These are phyloP conservation scores for Hordeum vulgare DNA, from an alignment of 176 grass and related monocot species.

Conservation along the genomic window DNA sequence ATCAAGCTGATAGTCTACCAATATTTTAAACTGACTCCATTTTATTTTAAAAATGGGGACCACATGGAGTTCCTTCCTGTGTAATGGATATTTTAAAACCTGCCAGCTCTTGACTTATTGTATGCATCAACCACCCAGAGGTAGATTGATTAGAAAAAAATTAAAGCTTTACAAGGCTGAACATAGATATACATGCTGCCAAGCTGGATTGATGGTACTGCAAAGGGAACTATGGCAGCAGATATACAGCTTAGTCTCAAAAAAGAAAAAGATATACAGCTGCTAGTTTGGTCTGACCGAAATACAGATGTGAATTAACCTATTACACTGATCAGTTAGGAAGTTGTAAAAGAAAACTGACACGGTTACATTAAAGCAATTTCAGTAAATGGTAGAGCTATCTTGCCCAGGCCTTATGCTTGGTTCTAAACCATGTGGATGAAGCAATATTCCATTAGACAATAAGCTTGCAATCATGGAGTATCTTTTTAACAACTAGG, in stretches of 20 bases:
- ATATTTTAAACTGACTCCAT: background rate
- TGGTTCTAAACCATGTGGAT: constrained; percentile 15
- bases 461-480: constrained; percentile 26
- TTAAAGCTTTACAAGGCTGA: constrained; percentile 14
- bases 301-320: background rate
- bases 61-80: background rate
- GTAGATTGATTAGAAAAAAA: background rate
- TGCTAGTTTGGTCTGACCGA: background rate
- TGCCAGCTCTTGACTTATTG: background rate
- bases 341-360: background rate
- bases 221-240: background rate
- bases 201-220: constrained; percentile 3
- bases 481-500: constrained; percentile 4
- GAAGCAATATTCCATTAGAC: constrained; percentile 34
- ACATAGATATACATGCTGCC: constrained; percentile 12
- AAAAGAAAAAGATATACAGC: background rate
- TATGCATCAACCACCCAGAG: constrained; percentile 1
- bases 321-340: background rate
- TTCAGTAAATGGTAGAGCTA: background rate
- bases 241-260: background rate
- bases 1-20: constrained; percentile 12
- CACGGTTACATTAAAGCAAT: background rate
- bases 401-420: background rate
- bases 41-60: constrained; percentile 18
- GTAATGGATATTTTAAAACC: background rate